phyloP scores from a whole-genome alignment of 2,329 filamentous ascomycete genomes.

The Trichoderma sp. region DNA sequence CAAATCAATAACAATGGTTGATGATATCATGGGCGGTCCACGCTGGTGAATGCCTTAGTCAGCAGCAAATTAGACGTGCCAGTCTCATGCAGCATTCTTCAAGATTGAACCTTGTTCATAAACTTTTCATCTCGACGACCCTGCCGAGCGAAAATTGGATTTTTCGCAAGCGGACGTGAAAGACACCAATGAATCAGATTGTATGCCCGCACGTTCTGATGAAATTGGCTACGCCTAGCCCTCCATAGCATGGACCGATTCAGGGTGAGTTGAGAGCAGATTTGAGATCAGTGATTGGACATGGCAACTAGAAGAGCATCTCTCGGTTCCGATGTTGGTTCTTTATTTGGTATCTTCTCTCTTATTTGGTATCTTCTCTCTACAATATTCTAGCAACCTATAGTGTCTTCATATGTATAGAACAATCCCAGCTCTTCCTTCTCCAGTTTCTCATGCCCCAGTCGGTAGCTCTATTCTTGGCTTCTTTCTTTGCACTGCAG shows the following conservation, averaged over 20 bases:
- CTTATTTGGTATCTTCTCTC: not conserved
- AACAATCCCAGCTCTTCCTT: not conserved
- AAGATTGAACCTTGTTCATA: not conserved
- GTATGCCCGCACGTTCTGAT: not conserved
- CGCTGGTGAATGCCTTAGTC: not conserved
- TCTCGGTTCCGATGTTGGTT: not conserved
- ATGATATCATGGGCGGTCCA: not conserved
- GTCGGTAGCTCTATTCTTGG: not conserved
- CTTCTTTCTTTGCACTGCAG: too few species aligned
- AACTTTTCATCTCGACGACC: not conserved
- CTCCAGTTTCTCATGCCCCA: not conserved
- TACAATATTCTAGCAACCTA: not conserved
- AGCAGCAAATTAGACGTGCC: not conserved
- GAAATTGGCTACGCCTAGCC: conserved; percentile 16
- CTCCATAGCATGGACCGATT: conserved; percentile 24
- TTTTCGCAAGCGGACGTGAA: not conserved
- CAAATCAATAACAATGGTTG: not conserved
- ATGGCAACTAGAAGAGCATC: not conserved
- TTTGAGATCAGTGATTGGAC: not conserved
- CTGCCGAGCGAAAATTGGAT: not conserved
- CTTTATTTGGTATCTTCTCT: not conserved
- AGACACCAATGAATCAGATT: not conserved
- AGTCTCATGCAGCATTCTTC: not conserved
- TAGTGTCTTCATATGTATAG: not conserved
- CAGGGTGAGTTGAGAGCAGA: conserved; percentile 23